Percentiles rank a stretch among this genome's conserved stretches.
These are phyloP conservation scores for Clitoria ternatea DNA, from an alignment of 306 rosid genomes.

Conservation along the genomic window DNA sequence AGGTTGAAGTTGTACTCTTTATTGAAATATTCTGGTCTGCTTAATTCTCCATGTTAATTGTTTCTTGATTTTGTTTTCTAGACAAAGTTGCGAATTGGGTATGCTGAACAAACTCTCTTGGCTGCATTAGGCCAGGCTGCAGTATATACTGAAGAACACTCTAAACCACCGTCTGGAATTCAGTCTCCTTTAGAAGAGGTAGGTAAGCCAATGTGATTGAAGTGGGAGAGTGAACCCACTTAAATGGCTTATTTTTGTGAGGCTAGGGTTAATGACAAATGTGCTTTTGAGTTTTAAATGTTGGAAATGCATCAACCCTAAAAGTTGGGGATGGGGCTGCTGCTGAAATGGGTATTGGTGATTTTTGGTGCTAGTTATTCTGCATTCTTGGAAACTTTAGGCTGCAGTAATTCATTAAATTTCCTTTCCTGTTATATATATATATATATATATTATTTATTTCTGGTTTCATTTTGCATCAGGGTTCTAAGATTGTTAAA, in stretches of 20 bases:
- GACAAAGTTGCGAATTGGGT: constrained; percentile 85
- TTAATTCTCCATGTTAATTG: constrained; percentile 23
- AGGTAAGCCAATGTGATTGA: constrained; percentile 20
- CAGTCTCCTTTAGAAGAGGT: constrained; percentile 89
- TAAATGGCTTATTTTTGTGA: constrained; percentile 12
- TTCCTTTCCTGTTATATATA: neutral
- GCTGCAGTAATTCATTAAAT: neutral
- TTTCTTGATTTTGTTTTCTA: constrained; percentile 24
- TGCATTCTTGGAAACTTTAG: neutral
- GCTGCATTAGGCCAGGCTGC: constrained; percentile 97
- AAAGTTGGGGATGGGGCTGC: neutral
- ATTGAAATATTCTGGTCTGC: constrained; percentile 13
- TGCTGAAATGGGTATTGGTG: neutral
- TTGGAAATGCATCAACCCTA: neutral
- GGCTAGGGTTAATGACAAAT: neutral
- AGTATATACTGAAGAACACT: constrained; percentile 64
- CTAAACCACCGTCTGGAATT: constrained; percentile 56
- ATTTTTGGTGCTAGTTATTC: constrained; percentile 8
- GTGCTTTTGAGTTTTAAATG: constrained; percentile 4
- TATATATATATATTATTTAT: neutral
- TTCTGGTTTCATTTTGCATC: constrained; percentile 38
- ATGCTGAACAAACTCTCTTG: constrained; percentile 84
- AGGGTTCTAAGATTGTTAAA: constrained; percentile 85
- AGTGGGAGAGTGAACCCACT: neutral
- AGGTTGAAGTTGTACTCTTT: constrained; percentile 49